These are phyloP conservation scores for Fusarium siculi DNA, from an alignment of 2,329 filamentous ascomycete species.

Conservation along the genomic window DNA sequence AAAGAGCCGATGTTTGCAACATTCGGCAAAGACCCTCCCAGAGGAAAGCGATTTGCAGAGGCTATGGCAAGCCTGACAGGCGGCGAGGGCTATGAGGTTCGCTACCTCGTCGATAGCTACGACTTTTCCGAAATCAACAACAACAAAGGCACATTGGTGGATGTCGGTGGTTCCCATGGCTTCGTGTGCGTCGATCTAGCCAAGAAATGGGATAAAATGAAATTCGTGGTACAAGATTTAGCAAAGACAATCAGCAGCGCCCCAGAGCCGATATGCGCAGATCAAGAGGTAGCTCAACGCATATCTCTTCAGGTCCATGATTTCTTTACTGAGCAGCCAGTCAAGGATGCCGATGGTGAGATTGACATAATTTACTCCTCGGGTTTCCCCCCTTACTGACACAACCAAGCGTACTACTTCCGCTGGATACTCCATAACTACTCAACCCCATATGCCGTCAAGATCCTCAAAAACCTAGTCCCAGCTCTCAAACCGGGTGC, in stretches of 20 bases:
- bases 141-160: conserved; percentile 62
- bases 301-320: conserved; percentile 62
- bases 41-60: conserved; percentile 62
- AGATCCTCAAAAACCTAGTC: conserved; percentile 61
- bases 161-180: conserved; percentile 68
- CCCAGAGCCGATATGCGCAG: conserved; percentile 54
- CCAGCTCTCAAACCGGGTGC: conserved; percentile 66
- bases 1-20: conserved; percentile 65
- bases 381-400: conserved; percentile 19
- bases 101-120: conserved; percentile 64
- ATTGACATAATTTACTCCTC: neutral
- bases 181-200: conserved; percentile 67
- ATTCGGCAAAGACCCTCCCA: conserved; percentile 59
- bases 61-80: conserved; percentile 66
- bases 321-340: conserved; percentile 67
- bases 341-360: conserved; percentile 62
- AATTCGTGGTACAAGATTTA: conserved; percentile 67
- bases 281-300: conserved; percentile 52
- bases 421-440: conserved; percentile 72
- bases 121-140: conserved; percentile 61
- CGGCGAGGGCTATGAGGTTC: conserved; percentile 66
- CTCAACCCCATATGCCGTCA: conserved; percentile 62
- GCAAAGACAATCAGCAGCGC: conserved; percentile 60
- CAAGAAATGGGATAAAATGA: conserved; percentile 59
- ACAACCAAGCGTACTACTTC: conserved; percentile 62